phyloP scores from a whole-genome alignment of 768 basidiomycete genomes.

The Tulasnella sp. region DNA sequence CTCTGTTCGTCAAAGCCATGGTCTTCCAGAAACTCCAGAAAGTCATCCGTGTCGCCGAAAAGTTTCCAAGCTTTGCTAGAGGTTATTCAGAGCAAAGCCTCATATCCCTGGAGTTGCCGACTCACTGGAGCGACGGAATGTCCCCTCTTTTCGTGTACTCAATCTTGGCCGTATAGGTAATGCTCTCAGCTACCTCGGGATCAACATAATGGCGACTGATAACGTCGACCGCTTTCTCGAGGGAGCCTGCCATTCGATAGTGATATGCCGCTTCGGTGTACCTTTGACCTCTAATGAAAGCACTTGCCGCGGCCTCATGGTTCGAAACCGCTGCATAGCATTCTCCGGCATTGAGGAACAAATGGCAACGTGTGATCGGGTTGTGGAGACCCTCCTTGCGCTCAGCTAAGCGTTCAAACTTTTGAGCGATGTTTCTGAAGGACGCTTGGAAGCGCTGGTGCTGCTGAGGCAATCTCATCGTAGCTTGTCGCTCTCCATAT shows the following conservation, averaged over 20 bases:
- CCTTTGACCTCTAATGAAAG: background rate
- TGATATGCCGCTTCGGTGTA: constrained; percentile 30
- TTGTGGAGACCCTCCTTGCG: background rate
- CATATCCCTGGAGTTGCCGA: background rate
- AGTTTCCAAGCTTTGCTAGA: constrained; percentile 53
- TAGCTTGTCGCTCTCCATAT: constrained; percentile 19
- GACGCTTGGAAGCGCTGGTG: background rate
- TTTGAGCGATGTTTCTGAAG: background rate
- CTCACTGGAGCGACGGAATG: constrained; percentile 43
- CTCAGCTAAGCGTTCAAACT: constrained; percentile 3
- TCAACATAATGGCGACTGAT: constrained; percentile 45
- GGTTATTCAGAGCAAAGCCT: background rate
- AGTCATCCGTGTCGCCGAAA: constrained; percentile 57
- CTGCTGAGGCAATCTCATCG: background rate
- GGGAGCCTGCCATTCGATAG: constrained; percentile 18
- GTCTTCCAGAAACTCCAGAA: constrained; percentile 59
- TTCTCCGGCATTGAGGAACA: background rate
- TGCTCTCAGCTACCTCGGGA: constrained; percentile 41
- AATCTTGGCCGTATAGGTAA: constrained; percentile 53
- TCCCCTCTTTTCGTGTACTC: constrained; percentile 52
- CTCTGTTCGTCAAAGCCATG: constrained; percentile 56
- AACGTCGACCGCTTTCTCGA: constrained; percentile 30
- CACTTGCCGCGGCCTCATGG: background rate
- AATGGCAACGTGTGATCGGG: background rate
- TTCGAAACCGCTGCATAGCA: constrained; percentile 3